These are phyloP conservation scores for Suhomyces bokatorum DNA, from an alignment of 1,139 yeast genomes.

Conservation along the genomic window DNA sequence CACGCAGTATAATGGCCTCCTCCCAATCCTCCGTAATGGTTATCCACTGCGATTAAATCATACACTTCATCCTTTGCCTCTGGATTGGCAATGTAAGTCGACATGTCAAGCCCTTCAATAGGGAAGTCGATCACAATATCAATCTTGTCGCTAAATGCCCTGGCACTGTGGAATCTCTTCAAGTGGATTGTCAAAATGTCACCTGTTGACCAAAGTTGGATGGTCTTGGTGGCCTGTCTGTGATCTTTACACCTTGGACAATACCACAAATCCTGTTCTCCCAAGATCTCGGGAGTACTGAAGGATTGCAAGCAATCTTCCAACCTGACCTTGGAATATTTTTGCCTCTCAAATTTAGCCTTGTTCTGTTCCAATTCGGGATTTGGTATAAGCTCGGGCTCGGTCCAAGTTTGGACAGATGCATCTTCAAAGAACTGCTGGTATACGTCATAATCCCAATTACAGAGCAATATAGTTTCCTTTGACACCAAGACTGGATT, in stretches of 20 bases:
- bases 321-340: constrained; percentile 57
- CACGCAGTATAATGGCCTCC: constrained; percentile 97
- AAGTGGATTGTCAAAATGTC: constrained; percentile 87
- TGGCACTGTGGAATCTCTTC: constrained; percentile 83
- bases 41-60: constrained; percentile 90
- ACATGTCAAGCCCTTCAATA: constrained; percentile 74
- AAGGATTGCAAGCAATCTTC: constrained; percentile 76
- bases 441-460: constrained; percentile 59
- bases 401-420: constrained; percentile 54
- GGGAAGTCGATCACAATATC: constrained; percentile 87
- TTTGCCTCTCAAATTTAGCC: constrained; percentile 37
- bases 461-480: constrained; percentile 63
- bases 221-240: constrained; percentile 86
- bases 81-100: constrained; percentile 49
- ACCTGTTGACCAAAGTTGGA: constrained; percentile 90
- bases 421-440: constrained; percentile 51
- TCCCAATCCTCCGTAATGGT: constrained; percentile 94
- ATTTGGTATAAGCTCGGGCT: constrained; percentile 51
- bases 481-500: constrained; percentile 28
- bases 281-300: constrained; percentile 79
- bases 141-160: constrained; percentile 87
- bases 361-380: constrained; percentile 52
- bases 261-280: constrained; percentile 92
- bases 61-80: constrained; percentile 48
- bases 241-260: constrained; percentile 90